Evolutionary conservation across 257 asterid genomes (phyloP), one percentile per base, ranked within the genome.

Genomic region (Henckelia pumila): DNA sequence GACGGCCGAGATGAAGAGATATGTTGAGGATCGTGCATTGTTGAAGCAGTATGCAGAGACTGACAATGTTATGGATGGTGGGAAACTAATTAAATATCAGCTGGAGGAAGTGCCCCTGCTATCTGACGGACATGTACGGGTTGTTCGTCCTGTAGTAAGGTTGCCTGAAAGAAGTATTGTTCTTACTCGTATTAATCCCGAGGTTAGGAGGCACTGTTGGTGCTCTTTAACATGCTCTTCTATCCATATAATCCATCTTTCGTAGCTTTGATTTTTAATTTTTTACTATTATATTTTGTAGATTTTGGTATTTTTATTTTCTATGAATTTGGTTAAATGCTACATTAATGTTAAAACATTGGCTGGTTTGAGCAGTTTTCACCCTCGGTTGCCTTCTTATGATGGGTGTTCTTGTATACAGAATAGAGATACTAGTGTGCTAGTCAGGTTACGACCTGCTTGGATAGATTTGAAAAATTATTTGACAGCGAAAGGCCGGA

Each of bases 381-480:
- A 62, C 63, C 61, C 70, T 64, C 13, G 30, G 65, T 55, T 21
- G 35, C 57, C 56, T 67, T 79, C 74, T 73, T 52, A 74, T 33
- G 44, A 17, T 73, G 79, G 78, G 35, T 77, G 64, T 62, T 76
- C 63, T 66, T 63, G 65, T 76, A 21, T 63, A 64, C 91, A 94
- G 99, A 87, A 71, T 69, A 96, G 99, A 73, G 99, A 94, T 56
- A 94, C 99, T 68, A 90, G 97, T 53, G 99, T 91, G 75, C 85
- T 94, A 71, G 99, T 94, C 70, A 85, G 94, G 81, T 75, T 94
- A 79, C 90, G 99, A 44, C 97, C 96, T 79, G 97, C 97, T 52
- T 94, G 99, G 97, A 96, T 91, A 69, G 99, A 94, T 77, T 71
- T 93, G 77, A 93, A 77, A 77, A 84, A 73, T 78, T 93, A 93